A percentile compares a stretch with the other conserved stretches of the same genome.
Conservation (phyloP, 768 basidiomycete genomes). For the Auriscalpium vulgare region DNA sequence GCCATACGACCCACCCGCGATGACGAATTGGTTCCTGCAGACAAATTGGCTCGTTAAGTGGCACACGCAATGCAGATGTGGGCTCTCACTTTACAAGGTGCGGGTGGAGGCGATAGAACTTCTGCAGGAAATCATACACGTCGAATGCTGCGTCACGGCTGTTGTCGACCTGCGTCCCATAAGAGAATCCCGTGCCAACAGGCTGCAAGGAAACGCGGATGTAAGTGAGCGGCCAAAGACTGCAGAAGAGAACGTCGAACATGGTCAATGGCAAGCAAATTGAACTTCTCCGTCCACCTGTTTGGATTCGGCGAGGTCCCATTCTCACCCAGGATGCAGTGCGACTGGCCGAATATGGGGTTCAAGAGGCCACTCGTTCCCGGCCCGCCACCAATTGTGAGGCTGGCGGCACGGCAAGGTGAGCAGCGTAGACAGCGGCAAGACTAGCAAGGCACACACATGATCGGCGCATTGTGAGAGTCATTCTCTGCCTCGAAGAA, state of each 20-base stretch:
- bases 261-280: conserved; percentile 11
- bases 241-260: not conserved
- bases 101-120: conserved; percentile 24
- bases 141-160: conserved; percentile 25
- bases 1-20: conserved; percentile 29
- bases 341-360: conserved; percentile 21
- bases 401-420: conserved; percentile 8
- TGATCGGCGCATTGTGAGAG: conserved; percentile 22
- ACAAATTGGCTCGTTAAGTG: not conserved
- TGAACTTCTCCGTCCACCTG: conserved; percentile 14
- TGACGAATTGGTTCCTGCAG: conserved; percentile 15
- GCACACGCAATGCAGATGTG: not conserved
- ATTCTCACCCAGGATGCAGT: conserved; percentile 18
- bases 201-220: not conserved
- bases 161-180: conserved; percentile 26
- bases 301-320: conserved; percentile 20
- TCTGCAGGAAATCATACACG: conserved; percentile 30
- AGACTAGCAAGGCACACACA: conserved; percentile 15
- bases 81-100: conserved; percentile 8
- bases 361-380: conserved; percentile 25
- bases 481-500: conserved; percentile 25
- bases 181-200: conserved; percentile 26
- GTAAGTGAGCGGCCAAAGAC: conserved; percentile 18
- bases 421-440: not conserved
- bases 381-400: conserved; percentile 29